Conservation (phyloP, 805 yeast species). For the Danielia reshetovae region DNA sequence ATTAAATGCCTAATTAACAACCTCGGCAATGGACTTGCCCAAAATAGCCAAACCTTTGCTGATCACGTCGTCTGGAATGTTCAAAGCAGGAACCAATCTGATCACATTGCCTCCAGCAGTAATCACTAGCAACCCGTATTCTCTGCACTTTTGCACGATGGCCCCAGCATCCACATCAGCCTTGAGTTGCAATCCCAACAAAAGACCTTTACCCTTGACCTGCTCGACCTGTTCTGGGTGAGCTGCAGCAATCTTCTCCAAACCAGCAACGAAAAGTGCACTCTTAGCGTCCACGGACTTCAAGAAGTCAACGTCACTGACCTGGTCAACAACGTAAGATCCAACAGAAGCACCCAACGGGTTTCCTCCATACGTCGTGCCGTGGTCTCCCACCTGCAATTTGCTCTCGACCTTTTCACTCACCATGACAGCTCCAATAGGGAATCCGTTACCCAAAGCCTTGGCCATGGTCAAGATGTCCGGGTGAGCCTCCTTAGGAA, state of each 20-base stretch:
- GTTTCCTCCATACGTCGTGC: slow-evolving; percentile 97
- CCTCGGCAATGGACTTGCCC: slow-evolving; percentile 46
- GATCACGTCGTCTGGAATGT: slow-evolving; percentile 66
- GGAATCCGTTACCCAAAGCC: slow-evolving; percentile 95
- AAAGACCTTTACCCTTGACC: slow-evolving; percentile 84
- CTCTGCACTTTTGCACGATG: slow-evolving; percentile 67
- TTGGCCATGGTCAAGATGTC: slow-evolving; percentile 93
- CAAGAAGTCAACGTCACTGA: slow-evolving; percentile 60
- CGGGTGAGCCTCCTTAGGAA: slow-evolving; percentile 83
- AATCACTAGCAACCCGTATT: slow-evolving; percentile 76
- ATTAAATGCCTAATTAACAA: neutral
- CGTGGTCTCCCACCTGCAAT: slow-evolving; percentile 90
- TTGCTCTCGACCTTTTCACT: slow-evolving; percentile 71
- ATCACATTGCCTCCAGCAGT: slow-evolving; percentile 91
- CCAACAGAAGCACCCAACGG: slow-evolving; percentile 88
- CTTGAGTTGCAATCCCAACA: slow-evolving; percentile 76
- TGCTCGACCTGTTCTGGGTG: slow-evolving; percentile 61
- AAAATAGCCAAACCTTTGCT: slow-evolving; percentile 70
- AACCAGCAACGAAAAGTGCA: slow-evolving; percentile 47
- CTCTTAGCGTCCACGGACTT: slow-evolving; percentile 58
- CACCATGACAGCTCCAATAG: slow-evolving; percentile 91
- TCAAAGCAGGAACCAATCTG: slow-evolving; percentile 89
- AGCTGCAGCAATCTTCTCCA: slow-evolving; percentile 47
- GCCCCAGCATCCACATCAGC: slow-evolving; percentile 52
- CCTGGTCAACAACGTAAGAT: slow-evolving; percentile 63